Conservation (phyloP, 352 stramenopile species). For the Phytophthora boehmeriae region DNA sequence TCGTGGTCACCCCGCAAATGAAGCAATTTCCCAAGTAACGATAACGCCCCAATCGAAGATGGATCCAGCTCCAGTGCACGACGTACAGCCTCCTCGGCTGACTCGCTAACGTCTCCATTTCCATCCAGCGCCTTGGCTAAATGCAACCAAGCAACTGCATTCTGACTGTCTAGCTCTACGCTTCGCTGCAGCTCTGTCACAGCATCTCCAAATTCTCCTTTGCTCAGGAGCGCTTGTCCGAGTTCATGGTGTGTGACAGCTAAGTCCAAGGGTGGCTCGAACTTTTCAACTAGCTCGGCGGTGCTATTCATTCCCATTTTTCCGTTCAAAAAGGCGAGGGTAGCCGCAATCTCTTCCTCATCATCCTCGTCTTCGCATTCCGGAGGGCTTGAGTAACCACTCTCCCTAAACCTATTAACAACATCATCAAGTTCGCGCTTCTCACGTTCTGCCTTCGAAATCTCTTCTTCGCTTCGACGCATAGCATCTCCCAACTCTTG, state of each 20-base stretch:
- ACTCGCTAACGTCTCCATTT: conserved; percentile 33
- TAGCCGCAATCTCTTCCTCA: conserved; percentile 33
- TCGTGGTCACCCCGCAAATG: conserved; percentile 70
- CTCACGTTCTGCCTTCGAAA: conserved; percentile 29
- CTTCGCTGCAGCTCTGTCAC: conserved; percentile 48
- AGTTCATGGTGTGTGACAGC: conserved; percentile 58
- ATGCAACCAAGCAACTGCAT: conserved; percentile 55
- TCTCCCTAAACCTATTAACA: conserved; percentile 35
- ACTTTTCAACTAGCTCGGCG: conserved; percentile 25
- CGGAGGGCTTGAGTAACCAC: conserved; percentile 29
- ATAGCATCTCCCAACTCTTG: conserved; percentile 43
- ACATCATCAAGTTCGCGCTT: conserved; percentile 43
- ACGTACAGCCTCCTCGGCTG: conserved; percentile 57
- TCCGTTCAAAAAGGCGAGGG: conserved; percentile 27
- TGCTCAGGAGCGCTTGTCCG: conserved; percentile 49
- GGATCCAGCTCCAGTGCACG: conserved; percentile 52
- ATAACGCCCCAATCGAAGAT: conserved; percentile 57
- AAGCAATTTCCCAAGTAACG: conserved; percentile 65
- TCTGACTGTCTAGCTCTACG: conserved; percentile 40
- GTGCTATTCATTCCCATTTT: conserved; percentile 28
- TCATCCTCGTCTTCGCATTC: conserved; percentile 34
- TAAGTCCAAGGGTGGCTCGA: conserved; percentile 47
- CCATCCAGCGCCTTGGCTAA: conserved; percentile 71
- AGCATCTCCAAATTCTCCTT: conserved; percentile 48
- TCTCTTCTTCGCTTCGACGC: conserved; percentile 43